Evolutionary conservation across 2,329 filamentous ascomycete species (phyloP), one percentile per base, ranked within the genome.

Genomic region (Aspergillus brasiliensis): DNA sequence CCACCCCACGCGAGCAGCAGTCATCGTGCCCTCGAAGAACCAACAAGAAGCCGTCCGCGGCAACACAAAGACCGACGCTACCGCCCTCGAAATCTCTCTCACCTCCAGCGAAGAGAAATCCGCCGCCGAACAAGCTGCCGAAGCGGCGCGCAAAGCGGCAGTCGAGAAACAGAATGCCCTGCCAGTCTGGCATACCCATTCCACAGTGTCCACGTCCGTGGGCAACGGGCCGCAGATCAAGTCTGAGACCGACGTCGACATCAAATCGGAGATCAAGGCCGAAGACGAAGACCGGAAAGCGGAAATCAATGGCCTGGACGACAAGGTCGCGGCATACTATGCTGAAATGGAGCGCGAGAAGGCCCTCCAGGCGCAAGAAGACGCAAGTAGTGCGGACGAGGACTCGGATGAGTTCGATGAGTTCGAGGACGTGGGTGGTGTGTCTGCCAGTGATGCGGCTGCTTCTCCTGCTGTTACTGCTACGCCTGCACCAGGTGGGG

Each of bases 141-240:
- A 82, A 64, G 76, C 77, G 25, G 75, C 78, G 40, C 77, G 78
- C 59, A 82, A 81, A 64, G 77, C 79, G 3, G 77, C 76, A 2
- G 68, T 82, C 46, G 81, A 81, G 61, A 80, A 81, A 60, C 80
- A 83, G 65, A 84, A 84, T 52, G 78, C 78, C 5, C 72, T 84
- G 8, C 82, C 82, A 0, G 78, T 81, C 15, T 84, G 82, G 82
- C 80, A 83, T 63, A 83, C 80, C 7, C 77, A 81, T 52, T 82
- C 80, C 42, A 82, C 81, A 0, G 80, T 83, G 31, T 74, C 76
- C 38, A 69, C 69, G 2, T 62, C 58, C 5, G 66, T 69, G 19
- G 62, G 64, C 38, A 70, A 67, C 28, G 53, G 66, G 27, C 66
- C 67, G 11, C 62, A 67, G 23, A 40, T 67, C 51, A 77, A 77